Evolutionary conservation across 148 eudicot species (phyloP).

Genomic region (Polygonum aviculare): DNA sequence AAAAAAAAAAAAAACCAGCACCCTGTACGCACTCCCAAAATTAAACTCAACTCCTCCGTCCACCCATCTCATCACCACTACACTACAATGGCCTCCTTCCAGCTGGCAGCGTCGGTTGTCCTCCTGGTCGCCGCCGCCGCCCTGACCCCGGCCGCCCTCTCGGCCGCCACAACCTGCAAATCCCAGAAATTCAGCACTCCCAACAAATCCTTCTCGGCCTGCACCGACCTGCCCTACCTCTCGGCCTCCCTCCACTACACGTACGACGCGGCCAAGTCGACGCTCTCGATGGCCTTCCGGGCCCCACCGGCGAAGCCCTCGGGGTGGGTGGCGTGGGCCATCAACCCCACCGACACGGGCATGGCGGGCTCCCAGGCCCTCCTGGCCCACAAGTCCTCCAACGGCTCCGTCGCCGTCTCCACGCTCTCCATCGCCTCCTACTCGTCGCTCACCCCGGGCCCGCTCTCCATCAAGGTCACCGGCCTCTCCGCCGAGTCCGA

Average conservation of each 20-base stretch:
- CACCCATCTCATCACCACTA: too few species aligned
- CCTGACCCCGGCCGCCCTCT: not conserved
- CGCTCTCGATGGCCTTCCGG: constrained; percentile 33
- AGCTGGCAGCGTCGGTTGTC: not conserved
- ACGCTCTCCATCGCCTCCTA: constrained; percentile 13
- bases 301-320: constrained; percentile 21
- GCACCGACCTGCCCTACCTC: constrained; percentile 31
- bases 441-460: not conserved
- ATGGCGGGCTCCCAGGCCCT: constrained; percentile 46
- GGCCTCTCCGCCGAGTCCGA: constrained; percentile 6
- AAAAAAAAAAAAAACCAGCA: too few species aligned
- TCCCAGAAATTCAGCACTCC: constrained; percentile 24
- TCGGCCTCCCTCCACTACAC: constrained; percentile 34
- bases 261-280: constrained; percentile 15
- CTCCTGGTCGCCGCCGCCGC: not conserved
- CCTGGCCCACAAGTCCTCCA: constrained; percentile 23
- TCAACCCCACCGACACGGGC: constrained; percentile 28
- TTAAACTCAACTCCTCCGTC: too few species aligned
- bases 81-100: not conserved
- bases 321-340: constrained; percentile 46
- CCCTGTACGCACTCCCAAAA: too few species aligned
- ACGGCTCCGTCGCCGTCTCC: constrained; percentile 23
- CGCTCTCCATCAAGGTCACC: constrained; percentile 14
- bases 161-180: constrained; percentile 16
- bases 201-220: constrained; percentile 19